Conservation (phyloP, 1,284 basidiomycete species). For the Coriolopsis trogii region DNA sequence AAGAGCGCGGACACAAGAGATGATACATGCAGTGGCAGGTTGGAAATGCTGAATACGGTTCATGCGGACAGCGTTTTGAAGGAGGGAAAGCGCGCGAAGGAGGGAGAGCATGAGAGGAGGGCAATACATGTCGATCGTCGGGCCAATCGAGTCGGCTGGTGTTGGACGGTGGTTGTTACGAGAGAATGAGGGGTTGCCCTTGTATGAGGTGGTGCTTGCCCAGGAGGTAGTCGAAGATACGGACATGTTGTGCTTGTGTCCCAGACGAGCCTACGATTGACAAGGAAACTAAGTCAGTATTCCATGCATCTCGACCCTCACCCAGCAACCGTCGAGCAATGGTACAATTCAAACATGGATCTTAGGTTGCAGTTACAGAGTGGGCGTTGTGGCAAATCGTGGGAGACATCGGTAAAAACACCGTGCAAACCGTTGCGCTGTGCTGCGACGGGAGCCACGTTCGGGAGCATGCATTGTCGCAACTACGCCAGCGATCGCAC, state of each 20-base stretch:
- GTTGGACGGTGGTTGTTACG: conserved; percentile 49
- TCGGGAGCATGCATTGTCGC: too few relatives aligned
- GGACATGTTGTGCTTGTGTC: conserved; percentile 53
- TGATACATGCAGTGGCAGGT: conserved; percentile 85
- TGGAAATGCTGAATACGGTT: conserved; percentile 83
- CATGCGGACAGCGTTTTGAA: conserved; percentile 82
- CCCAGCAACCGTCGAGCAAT: too few relatives aligned
- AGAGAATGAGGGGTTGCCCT: conserved; percentile 31
- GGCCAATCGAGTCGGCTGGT: conserved; percentile 44
- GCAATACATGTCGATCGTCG: conserved; percentile 61
- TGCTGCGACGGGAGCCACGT: too few relatives aligned
- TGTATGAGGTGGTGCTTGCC: conserved; percentile 46
- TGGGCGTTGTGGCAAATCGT: too few relatives aligned
- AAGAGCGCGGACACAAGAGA: conserved; percentile 92
- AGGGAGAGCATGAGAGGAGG: conserved; percentile 78
- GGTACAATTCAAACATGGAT: too few relatives aligned
- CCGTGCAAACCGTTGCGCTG: too few relatives aligned
- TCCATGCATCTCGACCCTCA: not conserved
- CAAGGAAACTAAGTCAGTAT: conserved; percentile 6
- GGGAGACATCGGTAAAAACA: too few relatives aligned
- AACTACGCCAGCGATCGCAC: too few relatives aligned
- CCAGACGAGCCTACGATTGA: conserved; percentile 24
- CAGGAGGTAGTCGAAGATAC: conserved; percentile 56
- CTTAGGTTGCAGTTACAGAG: too few relatives aligned
- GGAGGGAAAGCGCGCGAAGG: conserved; percentile 81